phyloP scores from a whole-genome alignment of 441 rosid genomes.

The Hypseocharis bilobata region DNA sequence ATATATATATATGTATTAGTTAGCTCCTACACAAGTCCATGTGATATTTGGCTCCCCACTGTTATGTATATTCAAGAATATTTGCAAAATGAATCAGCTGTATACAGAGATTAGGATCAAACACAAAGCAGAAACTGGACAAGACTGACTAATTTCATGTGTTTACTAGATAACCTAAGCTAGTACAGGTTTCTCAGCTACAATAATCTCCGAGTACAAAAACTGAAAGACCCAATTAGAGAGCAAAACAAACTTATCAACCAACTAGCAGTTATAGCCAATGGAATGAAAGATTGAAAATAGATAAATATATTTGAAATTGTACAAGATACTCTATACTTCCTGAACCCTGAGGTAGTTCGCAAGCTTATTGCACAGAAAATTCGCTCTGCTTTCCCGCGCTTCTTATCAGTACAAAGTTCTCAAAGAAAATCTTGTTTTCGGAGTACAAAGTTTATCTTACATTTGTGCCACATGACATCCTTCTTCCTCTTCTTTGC shows the following conservation, averaged over 20 bases:
- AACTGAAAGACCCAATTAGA: no score
- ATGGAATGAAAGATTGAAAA: background rate
- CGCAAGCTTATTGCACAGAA: conserved; percentile 5
- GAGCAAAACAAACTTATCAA: background rate
- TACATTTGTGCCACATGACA: conserved; percentile 48
- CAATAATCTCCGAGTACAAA: no score
- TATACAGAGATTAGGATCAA: no score
- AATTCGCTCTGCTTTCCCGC: conserved; percentile 7
- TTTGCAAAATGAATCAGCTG: no score
- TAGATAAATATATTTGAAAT: conserved; percentile 8
- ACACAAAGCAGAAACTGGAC: no score
- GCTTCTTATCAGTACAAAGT: conserved; percentile 2
- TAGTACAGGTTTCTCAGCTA: no score
- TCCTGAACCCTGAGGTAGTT: background rate
- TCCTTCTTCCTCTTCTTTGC: conserved; percentile 47
- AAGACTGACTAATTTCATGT: no score
- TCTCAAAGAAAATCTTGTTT: background rate
- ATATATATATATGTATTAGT: no score
- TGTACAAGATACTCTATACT: conserved; percentile 10
- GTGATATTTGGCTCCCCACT: no score
- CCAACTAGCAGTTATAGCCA: conserved; percentile 4
- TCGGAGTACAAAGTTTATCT: conserved; percentile 17
- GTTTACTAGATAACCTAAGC: no score
- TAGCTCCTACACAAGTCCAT: no score
- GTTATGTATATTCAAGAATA: no score